Conservation (phyloP, 495 filamentous ascomycete genomes). For the Talaromyces stipitatus region DNA sequence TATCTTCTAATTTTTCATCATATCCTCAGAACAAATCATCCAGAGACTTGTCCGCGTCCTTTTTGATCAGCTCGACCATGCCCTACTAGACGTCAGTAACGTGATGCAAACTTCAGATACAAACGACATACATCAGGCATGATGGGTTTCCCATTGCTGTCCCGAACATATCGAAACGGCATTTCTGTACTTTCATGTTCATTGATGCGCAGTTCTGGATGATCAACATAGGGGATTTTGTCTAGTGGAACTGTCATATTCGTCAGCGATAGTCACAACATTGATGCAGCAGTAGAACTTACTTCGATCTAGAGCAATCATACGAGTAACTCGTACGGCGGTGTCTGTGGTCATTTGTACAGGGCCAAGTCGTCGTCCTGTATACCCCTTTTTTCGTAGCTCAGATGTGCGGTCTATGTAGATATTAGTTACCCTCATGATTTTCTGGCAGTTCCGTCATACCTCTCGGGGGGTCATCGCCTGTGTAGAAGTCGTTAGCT, state of each 20-base stretch:
- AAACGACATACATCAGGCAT: constrained; percentile 71
- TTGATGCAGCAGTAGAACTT: constrained; percentile 11
- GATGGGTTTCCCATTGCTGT: constrained; percentile 62
- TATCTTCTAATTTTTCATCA: not conserved
- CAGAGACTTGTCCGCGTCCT: constrained; percentile 87
- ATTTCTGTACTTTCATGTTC: constrained; percentile 91
- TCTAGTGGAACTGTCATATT: constrained; percentile 58
- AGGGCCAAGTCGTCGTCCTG: constrained; percentile 79
- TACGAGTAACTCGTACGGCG: constrained; percentile 84
- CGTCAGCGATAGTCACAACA: constrained; percentile 8
- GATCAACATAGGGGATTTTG: constrained; percentile 72
- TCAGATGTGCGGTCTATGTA: constrained; percentile 84
- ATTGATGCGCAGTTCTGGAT: constrained; percentile 81
- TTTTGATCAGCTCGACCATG: constrained; percentile 89
- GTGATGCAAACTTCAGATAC: not conserved
- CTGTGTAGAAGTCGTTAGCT: constrained; percentile 32
- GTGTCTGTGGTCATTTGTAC: constrained; percentile 99
- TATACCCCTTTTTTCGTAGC: constrained; percentile 84
- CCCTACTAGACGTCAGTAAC: constrained; percentile 45
- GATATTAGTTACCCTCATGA: not conserved
- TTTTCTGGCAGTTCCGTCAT: no score
- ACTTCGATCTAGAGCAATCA: constrained; percentile 81
- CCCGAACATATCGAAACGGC: constrained; percentile 93
- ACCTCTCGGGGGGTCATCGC: constrained; percentile 94
- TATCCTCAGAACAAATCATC: constrained; percentile 66